Evolutionary conservation across 192 early-diverging fungal species (phyloP), one percentile per base, ranked within the genome.

Genomic region (Hyaloraphidium curvatum): DNA sequence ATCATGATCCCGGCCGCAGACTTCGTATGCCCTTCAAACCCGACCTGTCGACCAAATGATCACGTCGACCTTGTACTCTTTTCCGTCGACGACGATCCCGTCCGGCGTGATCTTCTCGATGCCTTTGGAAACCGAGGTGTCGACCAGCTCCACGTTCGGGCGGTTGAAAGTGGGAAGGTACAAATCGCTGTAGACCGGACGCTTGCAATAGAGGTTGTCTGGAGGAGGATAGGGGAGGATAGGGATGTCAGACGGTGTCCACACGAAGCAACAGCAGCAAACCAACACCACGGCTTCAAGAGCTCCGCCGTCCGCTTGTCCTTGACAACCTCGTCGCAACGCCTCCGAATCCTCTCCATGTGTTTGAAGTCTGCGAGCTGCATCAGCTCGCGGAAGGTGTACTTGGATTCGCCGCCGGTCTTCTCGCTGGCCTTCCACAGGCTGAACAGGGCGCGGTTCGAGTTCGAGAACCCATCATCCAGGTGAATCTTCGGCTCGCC

Each of bases 271-370:
- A n/a, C n/a, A n/a, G n/a, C n/a, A n/a, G n/a, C n/a, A n/a, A n/a
- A n/a, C n/a, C 7, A 22, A 48, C 43, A 48, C 43, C 43, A 48
- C 5, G 43, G 43, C 19, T 48, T 48, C 25, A 48, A 48, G 17
- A 25, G 17, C 43, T 48, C 43, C 4, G 43, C 43, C 11, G 43
- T 48, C 23, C 25, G 14, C 43, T 48, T 48, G 43, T 48, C 43
- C 43, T 48, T 11, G 7, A 48, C 43, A 19, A 48, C 25, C 9
- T 48, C 43, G 11, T 48, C 43, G 19, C 43, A 48, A 4, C 43
- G 43, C 43, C 23, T 48, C 43, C 43, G 43, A 25, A 48, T 48
- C 43, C 43, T 5, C 14, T 48, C 23, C 43, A 48, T 48, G 17
- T 25, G 25, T 7, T 25, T 11, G 43, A 48, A 48, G 43, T 48